Evolutionary conservation across 2,329 filamentous ascomycete genomes (phyloP), one percentile per base, ranked within the genome.

Genomic region (Biscogniauxia mediterranea): DNA sequence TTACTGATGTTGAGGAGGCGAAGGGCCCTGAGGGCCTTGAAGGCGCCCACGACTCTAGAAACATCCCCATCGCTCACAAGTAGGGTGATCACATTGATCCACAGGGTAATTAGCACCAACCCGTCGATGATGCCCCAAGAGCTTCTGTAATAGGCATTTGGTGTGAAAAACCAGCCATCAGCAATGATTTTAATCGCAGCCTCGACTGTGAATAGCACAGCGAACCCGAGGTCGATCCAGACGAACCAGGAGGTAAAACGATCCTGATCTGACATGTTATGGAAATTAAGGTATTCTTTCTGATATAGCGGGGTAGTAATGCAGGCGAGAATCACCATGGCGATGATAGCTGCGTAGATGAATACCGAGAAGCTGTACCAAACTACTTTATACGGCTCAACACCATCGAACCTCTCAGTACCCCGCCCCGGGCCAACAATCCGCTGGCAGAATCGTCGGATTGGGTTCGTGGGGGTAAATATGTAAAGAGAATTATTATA

Each of bases 101-200:
- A 98, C 8, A 99, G 84, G 0, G 95, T 98, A 59, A 97, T 80
- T 57, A 99, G 81, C 66, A 99, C 95, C 52, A 98, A 77, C 0
- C 90, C 92, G 72, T 99, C 95, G 66, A 99, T 97, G 64, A 97
- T 88, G 6, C 95, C 96, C 95, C 95, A 99, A 0, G 93, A 94
- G 72, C 94, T 94, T 69, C 95, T 89, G 74, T 97, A 92, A 73
- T 97, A 99, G 2, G 96, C 96, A 76, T 99, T 97, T 0, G 95
- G 95, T 0, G 95, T 97, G 86, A 92, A 98, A 74, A 97, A 90
- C 69, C 97, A 90, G 7, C 95, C 95, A 77, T 99, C 95, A 0
- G 95, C 95, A 69, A 99, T 87, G 59, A 96, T 88, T 75, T 99
- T 99, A 78, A 99, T 93, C 5, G 88, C 71, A 0, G 93, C 92